Base-by-base conservation (phyloP, 176 grass and related monocot genomes). In the Oryza meyeriana region DNA sequence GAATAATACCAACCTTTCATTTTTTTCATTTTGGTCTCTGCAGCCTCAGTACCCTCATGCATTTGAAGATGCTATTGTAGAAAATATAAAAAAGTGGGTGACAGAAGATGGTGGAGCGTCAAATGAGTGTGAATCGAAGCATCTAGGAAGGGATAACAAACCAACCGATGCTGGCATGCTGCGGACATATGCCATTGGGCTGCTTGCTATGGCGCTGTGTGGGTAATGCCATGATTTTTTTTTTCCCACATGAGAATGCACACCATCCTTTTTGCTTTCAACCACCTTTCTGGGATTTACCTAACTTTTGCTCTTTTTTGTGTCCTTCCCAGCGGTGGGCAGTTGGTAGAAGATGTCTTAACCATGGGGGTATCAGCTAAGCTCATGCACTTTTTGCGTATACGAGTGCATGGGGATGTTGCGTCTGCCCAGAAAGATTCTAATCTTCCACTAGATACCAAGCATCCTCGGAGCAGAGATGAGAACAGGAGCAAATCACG, bases 361-460 rank as follows among this genome's bases (percentile, higher is more conserved):
- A 94, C 74, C 55, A 85, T 87, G 66, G 96, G 91, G 26, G 85
- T 99, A 41, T 95, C 96, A 83, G 83, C 89, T 13, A 95, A 94
- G 85, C 89, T 99, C 39, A 99, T 99, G 96, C 93, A 64, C 10
- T 95, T 91, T 90, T 85, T 99, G 79, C 87, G 93, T 42, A 77
- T 88, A 34, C 74, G 89, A 83, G 89, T 95, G 33, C 91, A 90
- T 68, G 96, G 87, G 22, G 91, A 99, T 28, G 77, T 72, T 14
- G 74, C 69, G n/a, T 90, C 72, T 74, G 75, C 86, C 76, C 86
- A 84, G 71, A 94, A 89, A 84, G 92, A 90, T 87, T 66, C 80
- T 73, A 97, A 68, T 69, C 72, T 85, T 85, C 83, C 80, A 78
- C 59, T 78, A 9, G 93, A 87, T 82, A 72, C 72, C 62, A 91